Percentiles rank a stretch among this genome's conserved stretches.
These are phyloP conservation scores for Penicillium sp. DNA, from an alignment of 2,329 filamentous ascomycete genomes.

Conservation along the genomic window DNA sequence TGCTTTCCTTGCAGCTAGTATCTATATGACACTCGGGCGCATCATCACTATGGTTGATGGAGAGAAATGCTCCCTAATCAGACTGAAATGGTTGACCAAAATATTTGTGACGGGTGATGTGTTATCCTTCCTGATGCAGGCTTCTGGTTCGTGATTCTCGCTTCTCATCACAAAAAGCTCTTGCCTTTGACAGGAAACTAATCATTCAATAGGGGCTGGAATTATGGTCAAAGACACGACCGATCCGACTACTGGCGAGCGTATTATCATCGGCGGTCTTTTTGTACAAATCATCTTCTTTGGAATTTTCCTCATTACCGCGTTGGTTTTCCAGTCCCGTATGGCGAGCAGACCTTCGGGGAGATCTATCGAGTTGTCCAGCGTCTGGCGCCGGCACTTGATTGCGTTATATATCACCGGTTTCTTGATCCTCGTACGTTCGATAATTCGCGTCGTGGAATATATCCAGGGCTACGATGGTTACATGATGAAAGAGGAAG, in stretches of 20 bases:
- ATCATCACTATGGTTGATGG: slow-evolving; percentile 30
- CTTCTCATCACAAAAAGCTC: background rate
- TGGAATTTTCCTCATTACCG: slow-evolving; percentile 29
- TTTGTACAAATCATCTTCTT: slow-evolving; percentile 36
- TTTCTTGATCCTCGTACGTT: slow-evolving; percentile 31
- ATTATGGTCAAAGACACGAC: slow-evolving; percentile 24
- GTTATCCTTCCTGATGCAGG: slow-evolving; percentile 35
- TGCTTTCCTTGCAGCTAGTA: slow-evolving; percentile 30
- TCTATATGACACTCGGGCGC: slow-evolving; percentile 33
- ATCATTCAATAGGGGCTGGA: slow-evolving; percentile 24
- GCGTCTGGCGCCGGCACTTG: slow-evolving; percentile 40
- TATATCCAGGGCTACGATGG: slow-evolving; percentile 33
- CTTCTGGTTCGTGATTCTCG: slow-evolving; percentile 24
- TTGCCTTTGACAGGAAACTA: background rate
- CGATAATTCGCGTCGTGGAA: slow-evolving; percentile 33
- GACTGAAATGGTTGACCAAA: slow-evolving; percentile 27
- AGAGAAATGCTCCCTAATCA: slow-evolving; percentile 23
- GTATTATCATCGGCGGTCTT: slow-evolving; percentile 32
- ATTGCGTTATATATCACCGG: slow-evolving; percentile 29
- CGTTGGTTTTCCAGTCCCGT: slow-evolving; percentile 28
- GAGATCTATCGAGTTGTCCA: slow-evolving; percentile 18
- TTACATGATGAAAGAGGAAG: slow-evolving; percentile 32
- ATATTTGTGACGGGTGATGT: slow-evolving; percentile 36
- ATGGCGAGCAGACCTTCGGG: slow-evolving; percentile 32
- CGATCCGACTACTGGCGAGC: slow-evolving; percentile 22